Conservation (phyloP, 345 rosid genomes). For the Abelmoschus esculentus region DNA sequence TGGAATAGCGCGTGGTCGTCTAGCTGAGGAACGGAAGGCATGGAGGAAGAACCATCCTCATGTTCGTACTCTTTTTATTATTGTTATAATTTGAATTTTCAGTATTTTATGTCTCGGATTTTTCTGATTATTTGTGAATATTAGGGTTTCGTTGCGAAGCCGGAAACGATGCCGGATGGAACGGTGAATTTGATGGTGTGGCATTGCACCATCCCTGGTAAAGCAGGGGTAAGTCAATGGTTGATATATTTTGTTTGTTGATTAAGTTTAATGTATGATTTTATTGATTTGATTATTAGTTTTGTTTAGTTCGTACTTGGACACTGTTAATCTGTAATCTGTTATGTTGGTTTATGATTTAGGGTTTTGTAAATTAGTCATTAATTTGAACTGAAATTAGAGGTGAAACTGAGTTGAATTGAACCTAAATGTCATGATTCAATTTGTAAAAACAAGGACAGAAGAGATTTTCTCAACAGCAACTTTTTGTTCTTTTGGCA, state of each 20-base stretch:
- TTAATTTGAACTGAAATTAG: neutral
- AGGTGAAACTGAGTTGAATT: neutral
- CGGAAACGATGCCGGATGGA: constrained; percentile 64
- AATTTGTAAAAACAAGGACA: too few relatives aligned
- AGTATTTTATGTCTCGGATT: neutral
- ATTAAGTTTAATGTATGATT: neutral
- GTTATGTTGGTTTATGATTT: too few relatives aligned
- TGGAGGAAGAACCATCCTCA: constrained; percentile 98
- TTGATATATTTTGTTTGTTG: neutral
- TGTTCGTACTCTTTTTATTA: constrained; percentile 36
- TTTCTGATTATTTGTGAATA: neutral
- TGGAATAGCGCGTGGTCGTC: constrained; percentile 93
- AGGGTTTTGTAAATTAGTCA: neutral
- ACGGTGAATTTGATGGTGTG: constrained; percentile 96
- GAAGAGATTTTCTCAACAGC: too few relatives aligned
- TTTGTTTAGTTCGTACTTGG: too few relatives aligned
- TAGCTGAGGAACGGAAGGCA: constrained; percentile 85
- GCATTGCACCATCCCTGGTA: constrained; percentile 96
- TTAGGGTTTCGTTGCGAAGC: constrained; percentile 96
- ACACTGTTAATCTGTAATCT: too few relatives aligned
- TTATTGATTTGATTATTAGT: neutral
- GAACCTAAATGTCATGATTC: too few relatives aligned
- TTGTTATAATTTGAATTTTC: neutral
- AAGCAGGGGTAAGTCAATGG: constrained; percentile 60
- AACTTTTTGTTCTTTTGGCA: too few relatives aligned